These are phyloP conservation scores for Candida berthetii DNA, from an alignment of 805 yeast species.

Conservation along the genomic window DNA sequence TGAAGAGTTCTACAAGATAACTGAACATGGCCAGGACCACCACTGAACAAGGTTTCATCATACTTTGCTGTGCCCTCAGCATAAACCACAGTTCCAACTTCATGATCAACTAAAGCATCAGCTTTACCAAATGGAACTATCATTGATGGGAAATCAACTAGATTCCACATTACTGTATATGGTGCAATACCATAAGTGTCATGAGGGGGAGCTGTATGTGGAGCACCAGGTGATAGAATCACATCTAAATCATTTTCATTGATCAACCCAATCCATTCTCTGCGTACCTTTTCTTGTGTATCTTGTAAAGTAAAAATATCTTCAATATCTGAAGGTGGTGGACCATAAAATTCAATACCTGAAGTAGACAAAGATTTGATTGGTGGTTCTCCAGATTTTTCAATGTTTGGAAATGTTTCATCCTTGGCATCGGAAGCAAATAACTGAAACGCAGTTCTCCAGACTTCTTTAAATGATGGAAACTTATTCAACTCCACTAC, in stretches of 20 bases:
- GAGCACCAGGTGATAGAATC: constrained; percentile 31
- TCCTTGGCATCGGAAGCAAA: not conserved
- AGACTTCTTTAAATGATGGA: no score
- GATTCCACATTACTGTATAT: constrained; percentile 31
- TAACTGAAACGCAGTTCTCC: constrained; percentile 3
- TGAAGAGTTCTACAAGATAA: constrained; percentile 38
- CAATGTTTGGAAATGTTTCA: not conserved
- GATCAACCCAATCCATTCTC: constrained; percentile 1
- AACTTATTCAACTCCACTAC: no score
- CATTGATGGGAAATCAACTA: constrained; percentile 27
- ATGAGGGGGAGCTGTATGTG: constrained; percentile 27
- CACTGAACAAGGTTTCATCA: no score
- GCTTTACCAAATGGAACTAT: constrained; percentile 27
- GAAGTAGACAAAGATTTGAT: not conserved
- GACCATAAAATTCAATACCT: not conserved
- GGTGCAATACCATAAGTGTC: no score
- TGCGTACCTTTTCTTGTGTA: constrained; percentile 21
- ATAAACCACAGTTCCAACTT: not conserved
- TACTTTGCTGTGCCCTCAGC: no score
- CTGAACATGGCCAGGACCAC: constrained; percentile 48
- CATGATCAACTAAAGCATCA: not conserved
- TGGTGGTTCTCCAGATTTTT: not conserved
- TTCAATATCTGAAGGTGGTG: constrained; percentile 16
- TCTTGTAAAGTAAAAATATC: constrained; percentile 24
- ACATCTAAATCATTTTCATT: constrained; percentile 32